Conservation (phyloP, 2,329 filamentous ascomycete genomes). For the Cryphonectria parasitica region DNA sequence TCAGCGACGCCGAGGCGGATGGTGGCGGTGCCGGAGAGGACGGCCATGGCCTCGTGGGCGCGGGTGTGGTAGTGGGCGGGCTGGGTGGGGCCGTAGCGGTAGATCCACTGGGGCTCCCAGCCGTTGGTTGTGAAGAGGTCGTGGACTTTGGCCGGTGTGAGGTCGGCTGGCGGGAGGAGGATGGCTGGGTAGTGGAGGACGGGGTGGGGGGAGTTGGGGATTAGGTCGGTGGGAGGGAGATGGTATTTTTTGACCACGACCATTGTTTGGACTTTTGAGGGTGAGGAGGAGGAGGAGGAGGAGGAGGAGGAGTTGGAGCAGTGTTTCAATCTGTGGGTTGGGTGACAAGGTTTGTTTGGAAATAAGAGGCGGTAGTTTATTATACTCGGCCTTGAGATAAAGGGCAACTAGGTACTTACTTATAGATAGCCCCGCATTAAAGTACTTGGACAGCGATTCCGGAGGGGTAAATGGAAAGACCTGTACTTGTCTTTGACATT, state of each 20-base stretch:
- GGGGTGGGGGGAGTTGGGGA: constrained; percentile 56
- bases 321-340: no score
- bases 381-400: no score
- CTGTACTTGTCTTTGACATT: no score
- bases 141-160: constrained; percentile 36
- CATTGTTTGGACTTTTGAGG: constrained; percentile 32
- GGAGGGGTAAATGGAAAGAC: no score
- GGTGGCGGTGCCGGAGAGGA: constrained; percentile 53
- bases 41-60: constrained; percentile 61
- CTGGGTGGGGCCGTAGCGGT: constrained; percentile 59
- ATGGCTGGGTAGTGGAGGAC: constrained; percentile 57
- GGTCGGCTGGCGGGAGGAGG: constrained; percentile 34
- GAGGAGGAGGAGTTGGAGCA: no score
- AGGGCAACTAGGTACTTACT: no score
- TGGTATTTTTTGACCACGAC: constrained; percentile 42
- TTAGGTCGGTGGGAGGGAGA: constrained; percentile 47
- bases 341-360: no score
- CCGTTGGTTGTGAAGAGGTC: constrained; percentile 52
- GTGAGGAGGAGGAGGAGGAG: neutral
- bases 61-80: constrained; percentile 60
- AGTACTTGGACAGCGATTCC: no score
- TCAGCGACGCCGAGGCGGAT: constrained; percentile 61
- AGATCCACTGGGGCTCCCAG: constrained; percentile 61
- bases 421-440: no score
- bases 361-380: no score